Evolutionary conservation across 257 asterid species (phyloP).

Genomic region (Verbena officinalis): DNA sequence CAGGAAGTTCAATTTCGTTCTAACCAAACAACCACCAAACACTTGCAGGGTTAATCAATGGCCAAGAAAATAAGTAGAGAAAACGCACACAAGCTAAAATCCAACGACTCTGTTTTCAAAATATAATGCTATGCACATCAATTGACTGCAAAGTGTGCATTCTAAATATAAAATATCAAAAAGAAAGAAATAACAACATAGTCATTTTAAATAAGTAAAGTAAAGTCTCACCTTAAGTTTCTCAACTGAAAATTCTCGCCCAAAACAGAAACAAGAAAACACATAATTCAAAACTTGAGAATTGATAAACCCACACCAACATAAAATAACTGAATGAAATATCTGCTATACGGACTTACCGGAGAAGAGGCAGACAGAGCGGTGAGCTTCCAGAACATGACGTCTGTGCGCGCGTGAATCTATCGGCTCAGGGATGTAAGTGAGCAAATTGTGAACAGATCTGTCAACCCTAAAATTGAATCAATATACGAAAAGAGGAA

Average conservation of each 20-base stretch:
- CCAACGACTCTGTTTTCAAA: not conserved
- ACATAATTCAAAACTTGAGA: slow-evolving; percentile 18
- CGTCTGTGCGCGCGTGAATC: slow-evolving; percentile 27
- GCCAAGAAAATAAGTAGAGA: not conserved
- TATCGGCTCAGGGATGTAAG: slow-evolving; percentile 25
- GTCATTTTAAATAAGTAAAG: not conserved
- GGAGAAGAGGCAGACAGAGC: slow-evolving; percentile 90
- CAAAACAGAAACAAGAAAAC: not conserved
- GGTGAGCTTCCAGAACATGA: slow-evolving; percentile 97
- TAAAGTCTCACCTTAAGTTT: slow-evolving; percentile 13
- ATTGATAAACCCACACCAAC: slow-evolving; percentile 14
- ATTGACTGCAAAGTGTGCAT: slow-evolving; percentile 16
- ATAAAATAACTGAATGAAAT: not conserved
- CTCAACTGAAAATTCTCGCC: slow-evolving; percentile 14
- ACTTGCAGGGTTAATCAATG: not conserved
- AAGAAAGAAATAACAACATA: not conserved
- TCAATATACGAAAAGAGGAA: slow-evolving; percentile 21
- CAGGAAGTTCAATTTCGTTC: slow-evolving; percentile 7
- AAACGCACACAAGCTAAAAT: slow-evolving; percentile 7
- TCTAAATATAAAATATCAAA: not conserved
- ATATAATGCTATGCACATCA: slow-evolving; percentile 3
- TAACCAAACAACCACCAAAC: slow-evolving; percentile 13
- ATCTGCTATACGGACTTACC: slow-evolving; percentile 49
- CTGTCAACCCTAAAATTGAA: slow-evolving; percentile 53
- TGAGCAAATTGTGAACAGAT: slow-evolving; percentile 42